A percentile compares a stretch with the other conserved stretches of the same genome.
phyloP scores from a whole-genome alignment of 1,284 basidiomycete genomes.

The Ganoderma sinense region DNA sequence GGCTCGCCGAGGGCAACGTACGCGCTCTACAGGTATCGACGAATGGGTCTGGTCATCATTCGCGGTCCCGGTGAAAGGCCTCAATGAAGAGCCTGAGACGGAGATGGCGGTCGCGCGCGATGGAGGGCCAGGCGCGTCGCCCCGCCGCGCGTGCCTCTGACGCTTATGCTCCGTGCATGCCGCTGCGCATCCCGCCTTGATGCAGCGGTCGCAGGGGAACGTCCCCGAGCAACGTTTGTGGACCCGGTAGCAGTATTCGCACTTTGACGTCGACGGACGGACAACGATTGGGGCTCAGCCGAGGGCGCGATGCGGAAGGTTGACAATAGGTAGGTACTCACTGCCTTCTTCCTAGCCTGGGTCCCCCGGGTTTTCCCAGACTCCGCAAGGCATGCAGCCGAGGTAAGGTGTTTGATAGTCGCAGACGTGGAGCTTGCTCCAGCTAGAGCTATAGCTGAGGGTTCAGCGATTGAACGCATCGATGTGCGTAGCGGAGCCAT shows the following conservation, averaged over 20 bases:
- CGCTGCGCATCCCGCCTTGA: not conserved
- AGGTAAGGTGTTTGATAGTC: not conserved
- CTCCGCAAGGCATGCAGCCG: not conserved
- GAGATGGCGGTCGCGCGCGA: not conserved
- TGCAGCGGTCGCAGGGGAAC: conserved; percentile 1
- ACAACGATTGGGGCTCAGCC: not conserved
- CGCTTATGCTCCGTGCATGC: not conserved
- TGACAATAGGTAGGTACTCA: not conserved
- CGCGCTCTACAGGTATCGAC: not conserved
- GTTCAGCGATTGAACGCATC: not conserved
- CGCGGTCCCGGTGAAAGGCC: not conserved
- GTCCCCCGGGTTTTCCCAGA: not conserved
- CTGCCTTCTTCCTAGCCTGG: not conserved
- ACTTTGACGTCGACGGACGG: not conserved
- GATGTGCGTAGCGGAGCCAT: not conserved
- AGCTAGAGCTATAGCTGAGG: not conserved
- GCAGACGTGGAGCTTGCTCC: not conserved
- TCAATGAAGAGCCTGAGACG: not conserved
- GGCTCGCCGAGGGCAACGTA: not conserved
- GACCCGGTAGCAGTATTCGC: conserved; percentile 1
- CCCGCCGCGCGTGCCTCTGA: not conserved
- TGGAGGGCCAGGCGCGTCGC: not conserved
- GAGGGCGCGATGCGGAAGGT: not conserved
- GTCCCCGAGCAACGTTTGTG: not conserved
- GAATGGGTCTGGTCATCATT: not conserved